Evolutionary conservation across 2,329 filamentous ascomycete genomes (phyloP).

Genomic region (Zalaria sp.): DNA sequence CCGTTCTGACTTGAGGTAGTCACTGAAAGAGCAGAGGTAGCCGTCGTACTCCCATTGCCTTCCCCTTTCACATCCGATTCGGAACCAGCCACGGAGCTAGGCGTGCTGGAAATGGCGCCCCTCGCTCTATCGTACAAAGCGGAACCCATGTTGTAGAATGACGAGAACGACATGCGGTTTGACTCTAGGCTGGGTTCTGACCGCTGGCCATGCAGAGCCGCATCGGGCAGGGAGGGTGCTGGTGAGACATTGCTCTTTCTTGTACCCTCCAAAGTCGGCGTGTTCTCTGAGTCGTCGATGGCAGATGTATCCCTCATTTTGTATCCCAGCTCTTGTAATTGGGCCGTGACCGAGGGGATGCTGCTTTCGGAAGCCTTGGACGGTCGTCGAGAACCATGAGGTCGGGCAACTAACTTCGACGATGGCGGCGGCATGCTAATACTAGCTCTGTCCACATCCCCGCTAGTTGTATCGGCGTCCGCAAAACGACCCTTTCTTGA

Average conservation of each 20-base stretch:
- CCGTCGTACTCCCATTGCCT: conserved; percentile 21
- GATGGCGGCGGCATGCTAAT: conserved; percentile 49
- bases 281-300: conserved; percentile 36
- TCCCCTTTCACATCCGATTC: conserved; percentile 22
- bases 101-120: conserved; percentile 31
- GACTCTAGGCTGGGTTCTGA: conserved; percentile 26
- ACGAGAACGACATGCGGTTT: conserved; percentile 60
- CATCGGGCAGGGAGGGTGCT: conserved; percentile 29
- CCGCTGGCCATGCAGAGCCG: conserved; percentile 17
- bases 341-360: conserved; percentile 8
- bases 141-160: conserved; percentile 55
- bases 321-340: background rate
- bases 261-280: conserved; percentile 19
- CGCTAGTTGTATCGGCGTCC: conserved; percentile 44
- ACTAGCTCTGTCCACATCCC: conserved; percentile 44
- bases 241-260: conserved; percentile 9
- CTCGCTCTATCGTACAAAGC: conserved; percentile 38
- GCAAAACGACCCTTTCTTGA: conserved; percentile 41
- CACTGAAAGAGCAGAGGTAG: conserved; percentile 27
- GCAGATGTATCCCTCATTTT: conserved; percentile 24
- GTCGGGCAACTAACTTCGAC: conserved; percentile 8
- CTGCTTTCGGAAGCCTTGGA: conserved; percentile 32
- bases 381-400: conserved; percentile 25
- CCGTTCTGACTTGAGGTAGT: conserved; percentile 31
- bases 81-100: conserved; percentile 30